Evolutionary conservation across 495 filamentous ascomycete genomes (phyloP).

Genomic region (Aspergillus diversus): DNA sequence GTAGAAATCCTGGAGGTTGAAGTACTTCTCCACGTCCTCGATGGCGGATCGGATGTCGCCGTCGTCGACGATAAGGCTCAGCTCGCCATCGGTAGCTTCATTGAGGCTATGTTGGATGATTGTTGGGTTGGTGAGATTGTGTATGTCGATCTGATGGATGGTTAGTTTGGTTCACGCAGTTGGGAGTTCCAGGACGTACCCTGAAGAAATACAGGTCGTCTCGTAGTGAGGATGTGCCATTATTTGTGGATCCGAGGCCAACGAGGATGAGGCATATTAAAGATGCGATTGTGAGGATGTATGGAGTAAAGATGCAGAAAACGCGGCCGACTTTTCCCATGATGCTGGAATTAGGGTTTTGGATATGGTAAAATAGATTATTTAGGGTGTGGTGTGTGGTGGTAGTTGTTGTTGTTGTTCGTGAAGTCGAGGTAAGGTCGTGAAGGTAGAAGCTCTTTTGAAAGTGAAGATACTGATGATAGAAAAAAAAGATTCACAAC

Average conservation of each 20-base stretch:
- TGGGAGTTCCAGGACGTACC: slow-evolving; percentile 42
- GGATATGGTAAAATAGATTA: too few species aligned
- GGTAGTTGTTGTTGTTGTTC: too few species aligned
- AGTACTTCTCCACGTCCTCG: slow-evolving; percentile 43
- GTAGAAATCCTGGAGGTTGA: slow-evolving; percentile 76
- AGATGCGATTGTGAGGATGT: slow-evolving; percentile 71
- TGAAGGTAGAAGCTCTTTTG: too few species aligned
- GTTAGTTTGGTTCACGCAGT: slow-evolving; percentile 19
- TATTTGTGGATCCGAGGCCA: slow-evolving; percentile 70
- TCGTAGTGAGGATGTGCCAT: slow-evolving; percentile 52
- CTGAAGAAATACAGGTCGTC: slow-evolving; percentile 70
- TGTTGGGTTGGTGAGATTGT: slow-evolving; percentile 39
- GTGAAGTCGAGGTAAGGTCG: too few species aligned
- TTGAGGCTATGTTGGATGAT: slow-evolving; percentile 30
- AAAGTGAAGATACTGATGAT: slow-evolving; percentile 1
- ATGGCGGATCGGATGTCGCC: slow-evolving; percentile 37
- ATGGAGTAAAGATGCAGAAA: slow-evolving; percentile 79
- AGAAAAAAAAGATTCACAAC: background rate
- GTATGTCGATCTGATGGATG: slow-evolving; percentile 37
- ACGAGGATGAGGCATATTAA: slow-evolving; percentile 75
- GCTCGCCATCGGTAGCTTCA: slow-evolving; percentile 28
- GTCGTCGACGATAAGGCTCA: slow-evolving; percentile 36
- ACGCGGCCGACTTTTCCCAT: slow-evolving; percentile 78
- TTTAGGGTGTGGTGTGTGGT: too few species aligned
- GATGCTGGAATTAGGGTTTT: slow-evolving; percentile 28